phyloP scores from a whole-genome alignment of 2,329 filamentous ascomycete species.

The Fusarium foetens region DNA sequence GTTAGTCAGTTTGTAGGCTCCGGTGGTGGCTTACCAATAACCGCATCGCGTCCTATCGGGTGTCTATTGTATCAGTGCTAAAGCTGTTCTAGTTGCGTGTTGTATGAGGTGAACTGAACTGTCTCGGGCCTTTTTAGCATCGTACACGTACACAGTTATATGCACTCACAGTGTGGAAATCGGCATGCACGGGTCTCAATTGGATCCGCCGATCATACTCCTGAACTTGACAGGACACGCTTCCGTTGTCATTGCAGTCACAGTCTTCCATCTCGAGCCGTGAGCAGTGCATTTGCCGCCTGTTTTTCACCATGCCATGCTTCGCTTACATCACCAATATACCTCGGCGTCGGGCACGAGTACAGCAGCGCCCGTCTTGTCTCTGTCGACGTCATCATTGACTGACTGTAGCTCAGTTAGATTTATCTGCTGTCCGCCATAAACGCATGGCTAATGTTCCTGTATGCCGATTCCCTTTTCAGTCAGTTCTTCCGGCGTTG shows the following conservation, averaged over 20 bases:
- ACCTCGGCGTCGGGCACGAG: constrained; percentile 7
- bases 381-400: constrained; percentile 14
- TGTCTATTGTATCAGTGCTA: not conserved
- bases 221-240: not conserved
- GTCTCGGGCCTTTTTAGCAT: constrained; percentile 8
- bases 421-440: constrained; percentile 10
- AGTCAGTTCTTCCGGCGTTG: not conserved
- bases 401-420: constrained; percentile 7
- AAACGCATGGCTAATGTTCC: not conserved
- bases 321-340: constrained; percentile 10
- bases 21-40: constrained; percentile 2
- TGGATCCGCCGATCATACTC: not conserved
- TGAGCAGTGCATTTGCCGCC: not conserved
- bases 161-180: not conserved
- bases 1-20: not conserved
- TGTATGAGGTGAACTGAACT: not conserved
- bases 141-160: not conserved
- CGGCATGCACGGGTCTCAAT: not conserved
- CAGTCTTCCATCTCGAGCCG: constrained; percentile 13
- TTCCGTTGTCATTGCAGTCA: not conserved
- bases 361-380: not conserved
- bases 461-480: not conserved
- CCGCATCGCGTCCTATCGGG: not conserved
- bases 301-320: not conserved
- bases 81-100: not conserved